Base-by-base conservation (phyloP, 139 green algal species). In the Chlamydomonas incerta region DNA sequence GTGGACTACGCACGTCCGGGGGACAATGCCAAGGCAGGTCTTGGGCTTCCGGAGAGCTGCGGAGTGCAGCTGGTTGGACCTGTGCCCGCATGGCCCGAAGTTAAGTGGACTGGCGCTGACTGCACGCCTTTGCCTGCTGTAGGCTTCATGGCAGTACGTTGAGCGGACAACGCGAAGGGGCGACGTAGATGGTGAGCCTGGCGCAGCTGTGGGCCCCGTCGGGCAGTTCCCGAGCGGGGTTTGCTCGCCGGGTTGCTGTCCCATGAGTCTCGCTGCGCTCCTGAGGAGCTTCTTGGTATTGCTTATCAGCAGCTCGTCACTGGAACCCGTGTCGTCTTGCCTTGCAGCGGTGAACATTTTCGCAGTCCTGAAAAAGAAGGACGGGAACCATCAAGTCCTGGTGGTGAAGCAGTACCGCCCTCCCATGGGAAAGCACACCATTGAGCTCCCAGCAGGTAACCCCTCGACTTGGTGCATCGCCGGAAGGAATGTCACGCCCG, bases 291-390 rank as follows among this genome's bases (percentile, higher is more conserved):
- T 13, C 41, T 13, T 50, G 41, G 41, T 50, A 8, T 50, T 50
- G 6, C 6, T 50, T 50, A 50, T 8, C 5, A 5, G 41, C 41
- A 13, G 41, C 41, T 50, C 8, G 8, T 8, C 41, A 8, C 41
- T 50, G 41, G 41, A 74, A 69, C 52, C 29, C 70, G 55, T 55
- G n/a, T 21, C 31, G 33, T 50, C 33, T 21, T 29, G 52, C 55
- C 58, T 21, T n/a, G 33, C 62, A 83, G 77, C 77, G 28, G 80
- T 85, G 50, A 85, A 85, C 80, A 69, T 85, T 37, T 85, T 85
- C 26, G 80, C 80, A 24, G 62, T 85, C 26, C 50, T 76, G 23
- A 85, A 85, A 67, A 57, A 70, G 47, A 76, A 76, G 52, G 67
- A 76, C 26, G 67, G 80, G 1, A 74, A 85, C 46, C 80, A 76